Base-by-base conservation (phyloP, 257 asterid species). In the Cruciata laevipes region DNA sequence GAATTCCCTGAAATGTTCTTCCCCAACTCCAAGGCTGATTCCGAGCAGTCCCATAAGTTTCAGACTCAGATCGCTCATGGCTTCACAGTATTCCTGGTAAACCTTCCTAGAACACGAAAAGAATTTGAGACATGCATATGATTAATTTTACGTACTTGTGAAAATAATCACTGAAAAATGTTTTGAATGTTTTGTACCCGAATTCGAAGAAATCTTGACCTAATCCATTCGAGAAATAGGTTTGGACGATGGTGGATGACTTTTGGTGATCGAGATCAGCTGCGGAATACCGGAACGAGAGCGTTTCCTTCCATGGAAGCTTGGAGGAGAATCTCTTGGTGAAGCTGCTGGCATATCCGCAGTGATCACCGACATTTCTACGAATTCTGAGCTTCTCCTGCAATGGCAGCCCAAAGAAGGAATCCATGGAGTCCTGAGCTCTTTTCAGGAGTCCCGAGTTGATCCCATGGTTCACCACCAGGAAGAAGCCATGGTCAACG, bases 261-360 rank as follows among this genome's bases (percentile, higher is more conserved):
- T 18, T 62, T 9, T 55, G 32, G 25, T 81, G 38, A 18, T 86
- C 55, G 16, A 47, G 60, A 53, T 53, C 60, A 4, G 2, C 86
- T 8, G 77, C 84, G 53, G 71, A 78, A 47, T 84, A 84, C 14
- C 72, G 74, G 14, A 87, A 76, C 52, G 97, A 84, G 31, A 90
- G 79, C 3, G 97, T 90, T 58, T 90, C 97, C 71, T 90, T 90
- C 97, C 95, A 90, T 2, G 97, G 95, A 63, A 90, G 95, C 40
- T 90, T 87, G 18, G 85, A 76, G 12, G 97, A 83, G 77, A 90
- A 90, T 66, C 97, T 73, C 53, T 63, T 73, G 13, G 87, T 84
- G 63, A 90, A 90, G 77, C 97, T 90, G 68, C 95, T 90, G 9
- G 97, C 79, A 63, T 90, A 90, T 47, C 97, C 95, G 69, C 83